Base-by-base conservation (phyloP, 306 rosid genomes). In the Quercus dentata region DNA sequence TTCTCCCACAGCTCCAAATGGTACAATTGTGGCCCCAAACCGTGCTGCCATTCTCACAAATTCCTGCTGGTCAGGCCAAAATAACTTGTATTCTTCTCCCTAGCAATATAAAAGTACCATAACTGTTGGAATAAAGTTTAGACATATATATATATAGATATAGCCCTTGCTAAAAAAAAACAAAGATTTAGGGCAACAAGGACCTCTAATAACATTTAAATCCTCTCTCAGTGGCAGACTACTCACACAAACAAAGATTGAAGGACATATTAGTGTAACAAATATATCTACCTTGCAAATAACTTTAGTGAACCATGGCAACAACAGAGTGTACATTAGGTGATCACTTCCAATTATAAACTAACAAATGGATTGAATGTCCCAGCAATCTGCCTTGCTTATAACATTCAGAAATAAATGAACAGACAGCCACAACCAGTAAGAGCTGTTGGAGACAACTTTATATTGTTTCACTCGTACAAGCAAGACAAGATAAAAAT, bases 31-130 rank as follows among this genome's bases (percentile, higher is more conserved):
- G 73, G 97, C 99, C 28, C 97, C 98, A 79, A 95, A 95, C 27
- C 82, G 88, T 33, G 98, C 98, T 2, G 99, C 99, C 98, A 91
- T 93, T 85, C 99, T 91, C 84, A 95, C 98, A 74, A 95, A 95
- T 80, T 95, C 99, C 0, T 88, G 99, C 38, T 89, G 90, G 58
- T 86, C 74, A 52, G 97, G 97, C 99, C 99, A 95, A 86, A 91
- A 77, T 83, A 91, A 38, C 85, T 95, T 93, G 78, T 95, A 95
- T 74, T 84, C 87, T 84, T 93, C 98, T 71, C 97, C 98, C 99
- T 95, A 85, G 25, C 58, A 80, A 84, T 44, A 69, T 56, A 18
- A 76, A 52, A 82, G 49, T 69, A 81, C 30, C 82, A 17, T 56
- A 69, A 75, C 63, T 56, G 63, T 68, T 62, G 58, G 74, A 59